Base-by-base conservation (phyloP, 1,139 yeast species). In the Kodamaea plutei region DNA sequence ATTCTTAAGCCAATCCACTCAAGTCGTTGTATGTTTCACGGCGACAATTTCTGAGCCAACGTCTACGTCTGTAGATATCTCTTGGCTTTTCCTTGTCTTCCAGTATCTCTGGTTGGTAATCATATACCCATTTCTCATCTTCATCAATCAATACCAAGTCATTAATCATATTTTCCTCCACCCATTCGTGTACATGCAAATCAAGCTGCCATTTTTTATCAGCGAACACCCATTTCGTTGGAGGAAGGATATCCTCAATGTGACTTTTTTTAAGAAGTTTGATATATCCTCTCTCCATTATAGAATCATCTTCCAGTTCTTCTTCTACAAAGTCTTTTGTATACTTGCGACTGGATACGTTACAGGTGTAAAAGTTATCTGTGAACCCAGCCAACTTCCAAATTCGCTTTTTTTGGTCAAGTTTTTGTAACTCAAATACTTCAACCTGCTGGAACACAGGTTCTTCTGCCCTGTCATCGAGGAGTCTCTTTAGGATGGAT, bases 111-210 rank as follows among this genome's bases (percentile, higher is more conserved):
- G 31, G 33, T 14, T 35, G 38, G 28, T 54, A 51, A 52, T 83
- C 93, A 50, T 83, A 83, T 12, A 80, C 88, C 91, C 91, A 83
- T 54, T 83, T 83, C 26, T 80, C 82, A 33, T 76, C 85, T 21
- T 71, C 63, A 52, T 82, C 89, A 21, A 79, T 64, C 25, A 62
- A 64, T 7, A 80, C 77, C 29, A 76, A 54, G 38, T 76, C 83
- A 18, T 58, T 48, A 26, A 81, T 59, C 20, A 69, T 58, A 34
- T 73, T 69, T 0, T 50, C 42, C 24, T 57, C 56, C 2, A 79
- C 82, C 91, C 91, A 83, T 4, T 45, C 50, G 20, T 56, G 52
- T 0, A 83, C 83, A 15, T 70, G 59, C 33, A 79, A 60, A 50
- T 83, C 91, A 27, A 81, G 45, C 8, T 52, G 56, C 93, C 93